phyloP scores from a whole-genome alignment of 805 yeast genomes.

The Wickerhamiella parazyma region DNA sequence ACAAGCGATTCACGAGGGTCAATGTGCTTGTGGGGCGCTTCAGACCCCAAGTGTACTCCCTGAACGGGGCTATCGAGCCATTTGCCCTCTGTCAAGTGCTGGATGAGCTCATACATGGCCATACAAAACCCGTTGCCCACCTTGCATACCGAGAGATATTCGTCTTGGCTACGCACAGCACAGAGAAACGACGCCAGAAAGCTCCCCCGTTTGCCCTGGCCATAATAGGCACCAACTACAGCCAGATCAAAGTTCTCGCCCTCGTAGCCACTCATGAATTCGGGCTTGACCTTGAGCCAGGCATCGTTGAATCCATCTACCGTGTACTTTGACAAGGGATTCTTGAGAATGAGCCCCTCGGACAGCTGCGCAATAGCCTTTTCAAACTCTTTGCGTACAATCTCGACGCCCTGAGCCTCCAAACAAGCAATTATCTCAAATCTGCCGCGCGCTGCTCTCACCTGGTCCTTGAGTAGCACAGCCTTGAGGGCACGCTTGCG shows the following conservation, averaged over 20 bases:
- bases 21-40: conserved; percentile 63
- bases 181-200: conserved; percentile 46
- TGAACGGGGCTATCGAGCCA: conserved; percentile 43
- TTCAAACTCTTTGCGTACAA: conserved; percentile 41
- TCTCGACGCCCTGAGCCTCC: conserved; percentile 31
- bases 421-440: conserved; percentile 24
- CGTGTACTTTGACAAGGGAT: conserved; percentile 41
- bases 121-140: conserved; percentile 75
- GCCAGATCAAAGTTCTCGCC: conserved; percentile 76
- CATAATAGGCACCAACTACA: conserved; percentile 66
- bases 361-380: conserved; percentile 45
- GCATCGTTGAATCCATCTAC: conserved; percentile 45
- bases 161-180: conserved; percentile 42
- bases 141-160: conserved; percentile 54
- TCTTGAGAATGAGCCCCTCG: conserved; percentile 76
- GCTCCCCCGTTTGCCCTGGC: conserved; percentile 37
- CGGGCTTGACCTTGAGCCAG: conserved; percentile 92
- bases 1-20: conserved; percentile 66
- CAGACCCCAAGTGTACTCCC: conserved; percentile 13
- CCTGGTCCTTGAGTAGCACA: conserved; percentile 30
- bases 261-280: conserved; percentile 59
- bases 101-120: conserved; percentile 47
- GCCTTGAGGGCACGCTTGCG: conserved; percentile 41
- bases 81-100: conserved; percentile 40
- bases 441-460: conserved; percentile 8